phyloP scores from a whole-genome alignment of 228 moss, liverwort and hornwort species.

The Sphagnum fallax region DNA sequence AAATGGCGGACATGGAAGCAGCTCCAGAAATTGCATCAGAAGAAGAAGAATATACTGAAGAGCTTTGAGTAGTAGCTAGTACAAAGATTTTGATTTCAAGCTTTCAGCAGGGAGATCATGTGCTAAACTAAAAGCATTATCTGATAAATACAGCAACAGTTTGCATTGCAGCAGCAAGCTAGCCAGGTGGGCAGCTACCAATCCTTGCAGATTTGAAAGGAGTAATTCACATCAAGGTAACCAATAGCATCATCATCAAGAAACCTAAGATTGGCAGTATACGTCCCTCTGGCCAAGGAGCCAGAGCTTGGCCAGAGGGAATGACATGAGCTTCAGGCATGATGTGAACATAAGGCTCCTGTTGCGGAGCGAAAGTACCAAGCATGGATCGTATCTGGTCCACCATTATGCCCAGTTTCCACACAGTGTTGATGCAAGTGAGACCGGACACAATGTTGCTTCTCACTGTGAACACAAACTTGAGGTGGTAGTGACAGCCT shows the following conservation, averaged over 20 bases:
- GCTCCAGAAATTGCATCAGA: too few relatives aligned
- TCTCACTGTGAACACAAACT: slow-evolving; percentile 45
- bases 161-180: too few relatives aligned
- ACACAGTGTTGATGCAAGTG: slow-evolving; percentile 54
- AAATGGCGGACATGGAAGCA: too few relatives aligned
- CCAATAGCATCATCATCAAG: slow-evolving; percentile 43
- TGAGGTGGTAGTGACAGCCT: slow-evolving; percentile 37
- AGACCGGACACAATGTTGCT: slow-evolving; percentile 55
- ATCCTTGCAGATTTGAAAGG: slow-evolving; percentile 58
- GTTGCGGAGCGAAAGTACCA: slow-evolving; percentile 54
- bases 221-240: slow-evolving; percentile 45
- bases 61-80: too few relatives aligned
- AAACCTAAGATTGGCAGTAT: slow-evolving; percentile 49
- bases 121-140: too few relatives aligned
- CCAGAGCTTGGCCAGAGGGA: too few relatives aligned
- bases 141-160: too few relatives aligned
- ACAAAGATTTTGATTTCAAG: too few relatives aligned
- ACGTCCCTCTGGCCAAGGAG: slow-evolving; percentile 45
- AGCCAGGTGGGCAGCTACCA: slow-evolving; percentile 13
- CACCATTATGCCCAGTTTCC: slow-evolving; percentile 53
- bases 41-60: too few relatives aligned
- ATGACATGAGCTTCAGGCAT: slow-evolving; percentile 45
- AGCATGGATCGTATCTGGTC: slow-evolving; percentile 52
- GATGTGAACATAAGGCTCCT: slow-evolving; percentile 42
- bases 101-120: too few relatives aligned